Base-by-base conservation (phyloP, 768 basidiomycete species). In the Phanerochaete carnosa region DNA sequence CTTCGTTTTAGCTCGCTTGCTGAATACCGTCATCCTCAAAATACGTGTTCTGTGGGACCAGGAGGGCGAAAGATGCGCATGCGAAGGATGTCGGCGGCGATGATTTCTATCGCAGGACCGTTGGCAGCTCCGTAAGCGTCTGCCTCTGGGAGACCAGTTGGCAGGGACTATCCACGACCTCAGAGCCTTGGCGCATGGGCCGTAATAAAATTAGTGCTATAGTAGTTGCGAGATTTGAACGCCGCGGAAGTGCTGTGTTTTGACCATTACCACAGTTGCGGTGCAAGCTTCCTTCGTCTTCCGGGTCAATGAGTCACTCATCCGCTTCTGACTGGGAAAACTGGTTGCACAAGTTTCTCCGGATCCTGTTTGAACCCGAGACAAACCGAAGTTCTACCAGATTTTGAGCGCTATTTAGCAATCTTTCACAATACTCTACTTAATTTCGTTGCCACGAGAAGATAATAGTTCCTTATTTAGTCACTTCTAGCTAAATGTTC, bases 31-130 rank as follows among this genome's bases (percentile, higher is more conserved):
- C 28, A 55, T 61, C 13, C 22, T 61, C 45, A 56, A 47, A 25
- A 43, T 29, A 19, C 60, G 60, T 4, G 15, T 23, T 1, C 19
- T n/a, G 3, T 23, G 3, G 33, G 23, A 35, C 19, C 23, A n/a
- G 28, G 28, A 47, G 46, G 46, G 46, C 29, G 51, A 23, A 15
- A 16, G 22, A n/a, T n/a, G n/a, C n/a, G 22, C 22, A 37, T 6
- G 16, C 32, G n/a, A 39, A 19, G 15, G 30, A 19, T 12, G 22
- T 16, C 15, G n/a, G 25, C 26, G 33, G 43, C 9, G 56, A 45
- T 43, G 56, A 45, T 43, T 61, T 16, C 60, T 61, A 43, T 47
- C 43, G 43, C 60, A 61, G 45, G 60, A 61, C 55, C 54, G 60
- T 13, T 61, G 60, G 60, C 26, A 57, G 23, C 55, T 55, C 9